These are phyloP conservation scores for Magnusiomyces suaveolens DNA, from an alignment of 1,139 yeast genomes.

Conservation along the genomic window DNA sequence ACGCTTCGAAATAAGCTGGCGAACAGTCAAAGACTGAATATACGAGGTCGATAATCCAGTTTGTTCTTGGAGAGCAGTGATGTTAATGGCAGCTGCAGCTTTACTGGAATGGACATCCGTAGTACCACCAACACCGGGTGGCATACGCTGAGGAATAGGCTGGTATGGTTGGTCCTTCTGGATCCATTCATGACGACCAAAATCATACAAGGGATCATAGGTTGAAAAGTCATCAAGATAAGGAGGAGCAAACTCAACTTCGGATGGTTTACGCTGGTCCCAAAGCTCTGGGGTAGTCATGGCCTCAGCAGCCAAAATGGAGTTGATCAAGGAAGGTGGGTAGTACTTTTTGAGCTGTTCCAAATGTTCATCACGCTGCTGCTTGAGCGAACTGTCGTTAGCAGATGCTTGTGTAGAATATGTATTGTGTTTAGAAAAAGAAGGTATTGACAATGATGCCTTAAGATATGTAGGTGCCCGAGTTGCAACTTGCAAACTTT, in stretches of 20 bases:
- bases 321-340: conserved; percentile 65
- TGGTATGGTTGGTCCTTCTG: conserved; percentile 38
- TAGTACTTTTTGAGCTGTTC: conserved; percentile 59
- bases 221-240: conserved; percentile 53
- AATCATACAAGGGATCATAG: conserved; percentile 51
- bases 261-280: conserved; percentile 30
- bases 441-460: background rate
- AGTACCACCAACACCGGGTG: conserved; percentile 34
- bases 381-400: conserved; percentile 10
- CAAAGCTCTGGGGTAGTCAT: conserved; percentile 55
- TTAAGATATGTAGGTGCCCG: background rate
- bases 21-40: conserved; percentile 53
- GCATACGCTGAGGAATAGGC: conserved; percentile 36
- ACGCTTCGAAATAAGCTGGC: conserved; percentile 44
- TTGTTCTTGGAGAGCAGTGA: conserved; percentile 35
- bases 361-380: conserved; percentile 40
- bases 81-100: conserved; percentile 39
- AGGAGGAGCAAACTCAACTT: conserved; percentile 47
- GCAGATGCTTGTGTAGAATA: background rate
- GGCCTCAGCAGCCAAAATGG: conserved; percentile 72
- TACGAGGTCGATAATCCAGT: conserved; percentile 68
- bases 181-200: conserved; percentile 38
- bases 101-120: conserved; percentile 27
- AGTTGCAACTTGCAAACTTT: background rate
- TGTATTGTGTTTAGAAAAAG: background rate